Conservation (phyloP, 1,284 basidiomycete genomes). For the Sporisorium graminicola region DNA sequence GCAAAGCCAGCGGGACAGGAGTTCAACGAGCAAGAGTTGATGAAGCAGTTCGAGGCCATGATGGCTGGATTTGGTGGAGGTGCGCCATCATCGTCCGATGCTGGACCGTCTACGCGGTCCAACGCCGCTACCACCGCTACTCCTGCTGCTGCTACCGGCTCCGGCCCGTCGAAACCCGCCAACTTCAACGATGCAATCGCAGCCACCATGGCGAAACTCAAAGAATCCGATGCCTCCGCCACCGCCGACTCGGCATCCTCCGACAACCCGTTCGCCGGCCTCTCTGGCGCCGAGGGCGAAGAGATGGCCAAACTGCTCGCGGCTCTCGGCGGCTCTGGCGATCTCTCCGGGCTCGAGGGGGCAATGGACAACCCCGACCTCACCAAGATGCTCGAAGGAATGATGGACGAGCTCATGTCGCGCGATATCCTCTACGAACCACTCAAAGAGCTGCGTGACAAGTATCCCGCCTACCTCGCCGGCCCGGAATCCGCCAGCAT, state of each 20-base stretch:
- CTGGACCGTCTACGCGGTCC: constrained; percentile 8
- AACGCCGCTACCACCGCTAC: not conserved
- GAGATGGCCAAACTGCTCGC: constrained; percentile 68
- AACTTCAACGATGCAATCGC: constrained; percentile 82
- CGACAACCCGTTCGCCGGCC: constrained; percentile 71
- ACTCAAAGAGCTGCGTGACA: constrained; percentile 85
- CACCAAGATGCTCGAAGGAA: constrained; percentile 83
- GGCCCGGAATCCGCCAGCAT: constrained; percentile 71
- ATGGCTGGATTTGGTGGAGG: constrained; percentile 59
- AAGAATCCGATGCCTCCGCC: constrained; percentile 76
- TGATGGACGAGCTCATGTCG: constrained; percentile 94
- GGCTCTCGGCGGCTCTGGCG: constrained; percentile 66
- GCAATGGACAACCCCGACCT: constrained; percentile 70
- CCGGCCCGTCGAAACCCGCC: constrained; percentile 62
- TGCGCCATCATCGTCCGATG: constrained; percentile 8
- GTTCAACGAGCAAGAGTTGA: constrained; percentile 64
- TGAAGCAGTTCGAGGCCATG: constrained; percentile 68
- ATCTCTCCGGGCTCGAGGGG: constrained; percentile 63
- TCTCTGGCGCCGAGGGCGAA: constrained; percentile 70
- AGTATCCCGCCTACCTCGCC: constrained; percentile 86
- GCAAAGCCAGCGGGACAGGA: constrained; percentile 18
- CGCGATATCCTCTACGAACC: constrained; percentile 94
- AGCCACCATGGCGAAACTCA: constrained; percentile 83
- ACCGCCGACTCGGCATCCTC: constrained; percentile 50
- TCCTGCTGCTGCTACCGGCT: not conserved